Base-by-base conservation (phyloP, 2,329 filamentous ascomycete species). In the Lecanicillium sp. region DNA sequence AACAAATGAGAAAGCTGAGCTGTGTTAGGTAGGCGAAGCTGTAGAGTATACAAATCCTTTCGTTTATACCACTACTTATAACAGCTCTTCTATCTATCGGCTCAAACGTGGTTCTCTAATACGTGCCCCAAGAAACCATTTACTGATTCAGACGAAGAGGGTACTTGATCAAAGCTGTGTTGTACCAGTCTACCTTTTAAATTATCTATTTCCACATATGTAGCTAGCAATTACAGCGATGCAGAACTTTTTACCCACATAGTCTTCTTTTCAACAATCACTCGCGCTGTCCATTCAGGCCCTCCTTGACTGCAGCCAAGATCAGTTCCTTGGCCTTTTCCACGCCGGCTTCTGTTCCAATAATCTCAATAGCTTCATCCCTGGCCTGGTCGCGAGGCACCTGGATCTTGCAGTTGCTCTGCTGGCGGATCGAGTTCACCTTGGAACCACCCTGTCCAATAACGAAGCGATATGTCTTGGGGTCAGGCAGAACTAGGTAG, bases 331-430 rank as follows among this genome's bases (percentile, higher is more conserved):
- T 88, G 35, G 92, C 92, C 59, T 84, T 74, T 62, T 95, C 86
- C 28, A 94, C 78, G 11, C 85, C 87, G 13, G 87, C 83, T 54
- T 75, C 76, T 40, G 73, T 75, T 29, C 92, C 92, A 27, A 83
- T 71, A 52, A 98, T 84, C 67, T 95, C 87, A 57, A 98, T 95
- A 4, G 90, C 86, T 61, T 95, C 89, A 35, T 75, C 72, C 46
- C 66, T 68, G 33, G 67, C 68, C 60, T 94, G 84, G 53, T 86
- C 82, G 48, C 85, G 80, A 16, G 92, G 92, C 29, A 98, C 90
- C 48, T 89, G 88, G 57, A 98, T 94, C 65, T 84, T 88, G 64
- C 89, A 95, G 40, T 85, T 85, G 37, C 88, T 95, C 68, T 92
- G 80, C 67, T 86, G 87, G 50, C 92, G 80, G 57, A 98, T 95